These are phyloP conservation scores for Arachnomyces sp. DNA, from an alignment of 2,329 filamentous ascomycete species.

Conservation along the genomic window DNA sequence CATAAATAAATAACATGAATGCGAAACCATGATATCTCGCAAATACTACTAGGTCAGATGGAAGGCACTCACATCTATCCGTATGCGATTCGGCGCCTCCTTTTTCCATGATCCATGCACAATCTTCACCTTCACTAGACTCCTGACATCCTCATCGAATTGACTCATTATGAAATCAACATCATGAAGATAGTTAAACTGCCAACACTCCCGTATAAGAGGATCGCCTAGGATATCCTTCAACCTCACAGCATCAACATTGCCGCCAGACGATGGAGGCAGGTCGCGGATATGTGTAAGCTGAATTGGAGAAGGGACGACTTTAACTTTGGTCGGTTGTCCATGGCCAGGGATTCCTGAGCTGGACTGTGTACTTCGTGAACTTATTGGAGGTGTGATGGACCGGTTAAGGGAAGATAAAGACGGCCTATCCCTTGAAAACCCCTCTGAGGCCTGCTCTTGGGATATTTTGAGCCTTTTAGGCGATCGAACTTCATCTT, in stretches of 20 bases:
- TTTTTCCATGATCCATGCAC: slow-evolving; percentile 61
- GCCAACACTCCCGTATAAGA: slow-evolving; percentile 57
- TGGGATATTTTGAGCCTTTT: slow-evolving; percentile 12
- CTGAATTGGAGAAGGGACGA: slow-evolving; percentile 58
- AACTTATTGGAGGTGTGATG: slow-evolving; percentile 20
- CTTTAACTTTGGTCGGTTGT: slow-evolving; percentile 3
- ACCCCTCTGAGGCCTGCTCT: background rate
- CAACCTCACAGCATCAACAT: slow-evolving; percentile 60
- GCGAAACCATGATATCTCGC: slow-evolving; percentile 3
- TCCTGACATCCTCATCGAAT: slow-evolving; percentile 51
- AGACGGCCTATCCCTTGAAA: slow-evolving; percentile 2
- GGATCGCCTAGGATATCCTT: slow-evolving; percentile 65
- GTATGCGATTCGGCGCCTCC: slow-evolving; percentile 54
- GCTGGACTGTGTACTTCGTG: background rate
- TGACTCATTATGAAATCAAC: slow-evolving; percentile 54
- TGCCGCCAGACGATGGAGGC: slow-evolving; percentile 44
- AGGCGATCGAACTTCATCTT: slow-evolving; percentile 1
- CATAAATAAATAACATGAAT: too few relatives aligned
- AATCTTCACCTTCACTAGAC: slow-evolving; percentile 49
- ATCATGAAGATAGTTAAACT: slow-evolving; percentile 51
- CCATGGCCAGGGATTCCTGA: background rate
- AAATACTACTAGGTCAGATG: background rate
- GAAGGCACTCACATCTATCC: slow-evolving; percentile 46
- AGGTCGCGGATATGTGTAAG: slow-evolving; percentile 64
- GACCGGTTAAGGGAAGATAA: slow-evolving; percentile 24